phyloP scores from a whole-genome alignment of 2,329 filamentous ascomycete genomes.

The Ophiostoma sp. region DNA sequence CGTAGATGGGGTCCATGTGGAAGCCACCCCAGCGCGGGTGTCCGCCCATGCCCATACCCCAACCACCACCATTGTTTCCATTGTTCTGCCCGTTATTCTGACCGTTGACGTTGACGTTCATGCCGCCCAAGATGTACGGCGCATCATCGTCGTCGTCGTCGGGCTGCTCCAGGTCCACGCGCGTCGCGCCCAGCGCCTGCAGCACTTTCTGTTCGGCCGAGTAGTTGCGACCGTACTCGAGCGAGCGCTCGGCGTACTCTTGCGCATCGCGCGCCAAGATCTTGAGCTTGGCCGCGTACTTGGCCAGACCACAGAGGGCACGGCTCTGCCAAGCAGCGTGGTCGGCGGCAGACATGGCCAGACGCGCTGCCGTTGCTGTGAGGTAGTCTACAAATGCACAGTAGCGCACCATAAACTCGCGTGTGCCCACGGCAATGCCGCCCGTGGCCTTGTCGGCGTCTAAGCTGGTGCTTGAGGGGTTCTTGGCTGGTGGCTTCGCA shows the following conservation, averaged over 20 bases:
- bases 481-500: background rate
- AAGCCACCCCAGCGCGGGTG: conserved; percentile 11
- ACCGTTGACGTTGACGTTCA: background rate
- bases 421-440: conserved; percentile 9
- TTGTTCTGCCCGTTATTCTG: background rate
- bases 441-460: background rate
- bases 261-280: conserved; percentile 19
- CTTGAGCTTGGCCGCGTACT: conserved; percentile 22
- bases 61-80: too few species aligned
- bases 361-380: conserved; percentile 12
- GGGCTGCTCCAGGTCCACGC: background rate
- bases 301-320: conserved; percentile 13
- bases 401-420: conserved; percentile 19
- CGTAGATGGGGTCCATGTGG: conserved; percentile 17
- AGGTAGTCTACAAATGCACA: conserved; percentile 22
- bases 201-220: conserved; percentile 17
- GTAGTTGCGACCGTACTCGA: conserved; percentile 12
- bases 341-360: conserved; percentile 8
- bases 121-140: background rate
- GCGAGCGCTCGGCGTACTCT: conserved; percentile 11
- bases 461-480: background rate
- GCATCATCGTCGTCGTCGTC: conserved; percentile 9
- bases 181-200: background rate
- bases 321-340: conserved; percentile 18
- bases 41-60: background rate